These are phyloP conservation scores for Aspergillus intermedius DNA, from an alignment of 2,329 filamentous ascomycete genomes.

Conservation along the genomic window DNA sequence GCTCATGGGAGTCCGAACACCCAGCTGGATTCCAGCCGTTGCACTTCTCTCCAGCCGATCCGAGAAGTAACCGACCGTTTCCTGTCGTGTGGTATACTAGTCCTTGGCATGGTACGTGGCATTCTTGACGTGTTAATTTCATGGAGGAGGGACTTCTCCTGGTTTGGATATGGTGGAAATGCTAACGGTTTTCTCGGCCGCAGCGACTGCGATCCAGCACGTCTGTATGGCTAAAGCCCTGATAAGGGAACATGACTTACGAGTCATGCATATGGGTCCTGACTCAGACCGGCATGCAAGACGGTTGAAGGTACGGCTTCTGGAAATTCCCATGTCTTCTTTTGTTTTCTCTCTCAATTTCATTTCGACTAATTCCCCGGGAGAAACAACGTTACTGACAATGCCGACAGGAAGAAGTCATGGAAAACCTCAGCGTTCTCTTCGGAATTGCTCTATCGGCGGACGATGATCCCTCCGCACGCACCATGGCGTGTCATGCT, in stretches of 20 bases:
- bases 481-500: conserved; percentile 29
- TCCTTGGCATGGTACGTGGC: conserved; percentile 23
- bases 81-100: conserved; percentile 28
- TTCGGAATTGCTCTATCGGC: conserved; percentile 29
- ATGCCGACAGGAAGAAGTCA: conserved; percentile 16
- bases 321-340: not conserved
- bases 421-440: conserved; percentile 22
- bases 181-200: not conserved
- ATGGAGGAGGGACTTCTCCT: not conserved
- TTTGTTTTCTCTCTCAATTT: not conserved
- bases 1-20: conserved; percentile 21
- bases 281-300: conserved; percentile 11
- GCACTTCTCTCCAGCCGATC: conserved; percentile 23
- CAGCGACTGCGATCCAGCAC: conserved; percentile 28
- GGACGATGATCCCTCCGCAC: conserved; percentile 27
- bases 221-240: conserved; percentile 28
- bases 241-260: conserved; percentile 19
- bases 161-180: not conserved
- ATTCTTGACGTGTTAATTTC: not conserved
- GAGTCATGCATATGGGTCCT: conserved; percentile 5
- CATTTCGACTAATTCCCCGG: not conserved
- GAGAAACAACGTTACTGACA: not conserved
- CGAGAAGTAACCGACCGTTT: conserved; percentile 22
- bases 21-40: conserved; percentile 25
- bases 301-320: conserved; percentile 17